Conservation (phyloP, 140 eudicot genomes). For the Flaveria floridana region DNA sequence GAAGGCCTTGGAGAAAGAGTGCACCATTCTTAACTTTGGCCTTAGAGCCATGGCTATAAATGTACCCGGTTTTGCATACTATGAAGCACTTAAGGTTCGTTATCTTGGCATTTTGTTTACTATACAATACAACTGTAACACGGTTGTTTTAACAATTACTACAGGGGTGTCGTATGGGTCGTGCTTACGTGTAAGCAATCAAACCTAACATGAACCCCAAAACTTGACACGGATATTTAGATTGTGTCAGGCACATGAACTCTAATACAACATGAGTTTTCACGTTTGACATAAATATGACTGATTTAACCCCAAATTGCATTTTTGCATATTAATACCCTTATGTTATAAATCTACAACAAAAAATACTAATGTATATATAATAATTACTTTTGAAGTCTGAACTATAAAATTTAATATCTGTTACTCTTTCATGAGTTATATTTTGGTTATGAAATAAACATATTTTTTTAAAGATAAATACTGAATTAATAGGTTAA, state of each 20-base stretch:
- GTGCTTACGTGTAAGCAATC: background rate
- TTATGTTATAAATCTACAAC: background rate
- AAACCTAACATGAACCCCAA: no score
- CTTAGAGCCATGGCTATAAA: slow-evolving; percentile 81
- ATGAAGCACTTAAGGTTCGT: slow-evolving; percentile 71
- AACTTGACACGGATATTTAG: background rate
- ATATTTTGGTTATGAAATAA: background rate
- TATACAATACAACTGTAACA: background rate
- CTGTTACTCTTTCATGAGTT: background rate
- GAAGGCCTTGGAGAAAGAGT: slow-evolving; percentile 70
- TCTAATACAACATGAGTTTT: background rate
- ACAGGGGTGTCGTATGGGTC: background rate
- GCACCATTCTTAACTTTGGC: slow-evolving; percentile 63
- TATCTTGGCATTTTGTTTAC: background rate
- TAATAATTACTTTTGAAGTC: background rate
- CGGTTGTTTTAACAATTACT: no score
- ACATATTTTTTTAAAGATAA: background rate
- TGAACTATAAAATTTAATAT: background rate
- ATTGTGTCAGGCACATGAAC: background rate
- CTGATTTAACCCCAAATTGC: no score
- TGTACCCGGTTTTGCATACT: slow-evolving; percentile 79
- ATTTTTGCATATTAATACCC: background rate
- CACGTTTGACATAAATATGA: background rate
- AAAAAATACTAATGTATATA: background rate
- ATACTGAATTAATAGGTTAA: background rate